Evolutionary conservation across 2,329 filamentous ascomycete genomes (phyloP).

Genomic region (Xylaria sp.): DNA sequence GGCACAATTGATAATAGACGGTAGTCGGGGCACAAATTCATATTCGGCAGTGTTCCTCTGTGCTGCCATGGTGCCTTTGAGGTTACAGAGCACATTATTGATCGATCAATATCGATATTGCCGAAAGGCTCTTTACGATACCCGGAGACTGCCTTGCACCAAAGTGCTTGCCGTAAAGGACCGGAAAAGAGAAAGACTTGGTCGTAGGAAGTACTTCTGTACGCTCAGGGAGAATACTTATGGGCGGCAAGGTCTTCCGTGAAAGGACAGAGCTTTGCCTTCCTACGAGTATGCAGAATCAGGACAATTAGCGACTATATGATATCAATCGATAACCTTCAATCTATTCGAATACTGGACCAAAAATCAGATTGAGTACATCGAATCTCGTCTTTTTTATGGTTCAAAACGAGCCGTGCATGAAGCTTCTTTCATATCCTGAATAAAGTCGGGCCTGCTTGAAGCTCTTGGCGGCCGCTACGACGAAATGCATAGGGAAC

Average conservation of each 20-base stretch:
- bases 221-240: neutral
- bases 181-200: neutral
- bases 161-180: neutral
- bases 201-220: neutral
- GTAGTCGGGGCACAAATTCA: neutral
- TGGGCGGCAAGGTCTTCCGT: neutral
- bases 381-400: neutral
- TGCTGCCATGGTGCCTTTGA: neutral
- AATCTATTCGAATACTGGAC: neutral
- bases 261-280: neutral
- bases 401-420: neutral
- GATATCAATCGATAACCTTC: neutral
- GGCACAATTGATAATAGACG: neutral
- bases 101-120: neutral
- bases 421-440: too few relatives aligned
- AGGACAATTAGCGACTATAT: neutral
- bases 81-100: neutral
- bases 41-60: neutral
- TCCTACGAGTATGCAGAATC: neutral
- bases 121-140: neutral
- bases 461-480: too few relatives aligned
- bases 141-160: neutral
- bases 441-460: too few relatives aligned
- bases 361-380: neutral
- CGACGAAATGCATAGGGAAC: too few relatives aligned